Conservation (phyloP, 306 rosid genomes). For the Lathyrus tuberosus region DNA sequence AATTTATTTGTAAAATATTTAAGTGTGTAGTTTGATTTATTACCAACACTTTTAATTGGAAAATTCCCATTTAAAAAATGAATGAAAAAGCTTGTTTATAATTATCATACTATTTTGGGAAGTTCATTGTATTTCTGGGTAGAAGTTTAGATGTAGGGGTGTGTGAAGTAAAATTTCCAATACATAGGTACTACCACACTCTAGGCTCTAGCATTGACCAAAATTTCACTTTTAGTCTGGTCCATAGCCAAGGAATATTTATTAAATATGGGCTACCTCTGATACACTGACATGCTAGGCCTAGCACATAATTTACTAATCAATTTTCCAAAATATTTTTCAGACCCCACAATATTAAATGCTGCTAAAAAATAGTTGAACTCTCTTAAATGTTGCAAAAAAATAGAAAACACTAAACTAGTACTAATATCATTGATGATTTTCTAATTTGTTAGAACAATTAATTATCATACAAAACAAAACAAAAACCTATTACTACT, state of each 20-base stretch:
- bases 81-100: too few relatives aligned
- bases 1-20: too few relatives aligned
- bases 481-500: conserved; percentile 11
- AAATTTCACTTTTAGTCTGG: conserved; percentile 1
- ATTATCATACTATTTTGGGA: too few relatives aligned
- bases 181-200: neutral
- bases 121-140: too few relatives aligned
- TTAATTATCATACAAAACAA: conserved; percentile 36
- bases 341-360: conserved; percentile 20
- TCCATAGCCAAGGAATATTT: conserved; percentile 13
- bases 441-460: conserved; percentile 55
- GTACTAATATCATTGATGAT: conserved; percentile 41
- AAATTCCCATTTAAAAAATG: too few relatives aligned
- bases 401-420: neutral
- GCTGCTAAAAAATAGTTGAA: conserved; percentile 2
- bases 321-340: conserved; percentile 9
- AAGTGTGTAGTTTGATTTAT: too few relatives aligned
- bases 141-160: too few relatives aligned
- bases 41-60: too few relatives aligned
- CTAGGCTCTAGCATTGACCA: conserved; percentile 23
- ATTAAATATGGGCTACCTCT: conserved; percentile 31
- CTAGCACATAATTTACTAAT: conserved; percentile 7
- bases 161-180: too few relatives aligned
- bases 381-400: neutral
- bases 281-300: conserved; percentile 28